These are phyloP conservation scores for Candolleomyces eurysporus DNA, from an alignment of 768 basidiomycete genomes.

Conservation along the genomic window DNA sequence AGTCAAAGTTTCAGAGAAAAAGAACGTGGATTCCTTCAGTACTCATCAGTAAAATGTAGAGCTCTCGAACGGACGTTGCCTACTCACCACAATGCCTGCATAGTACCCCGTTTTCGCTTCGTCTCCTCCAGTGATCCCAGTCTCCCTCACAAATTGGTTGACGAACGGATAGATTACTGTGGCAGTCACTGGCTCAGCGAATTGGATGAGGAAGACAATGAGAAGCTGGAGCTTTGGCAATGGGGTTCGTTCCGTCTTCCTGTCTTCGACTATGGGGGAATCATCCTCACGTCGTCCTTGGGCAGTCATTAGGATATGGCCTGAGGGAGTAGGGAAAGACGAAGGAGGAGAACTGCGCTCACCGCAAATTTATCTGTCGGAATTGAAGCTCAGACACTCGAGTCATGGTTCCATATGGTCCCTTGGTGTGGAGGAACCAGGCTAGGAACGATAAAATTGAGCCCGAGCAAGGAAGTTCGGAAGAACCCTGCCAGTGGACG, in stretches of 20 bases:
- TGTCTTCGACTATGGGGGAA: background rate
- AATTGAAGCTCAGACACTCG: too few relatives aligned
- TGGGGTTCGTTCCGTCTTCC: conserved; percentile 27
- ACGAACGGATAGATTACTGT: conserved; percentile 48
- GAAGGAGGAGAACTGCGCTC: too few relatives aligned
- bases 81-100: conserved; percentile 44
- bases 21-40: conserved; percentile 42
- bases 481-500: background rate
- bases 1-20: conserved; percentile 39
- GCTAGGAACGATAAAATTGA: background rate
- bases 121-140: conserved; percentile 42
- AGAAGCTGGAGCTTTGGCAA: conserved; percentile 40
- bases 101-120: conserved; percentile 47
- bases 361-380: too few relatives aligned
- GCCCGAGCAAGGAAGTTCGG: background rate
- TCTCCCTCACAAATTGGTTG: conserved; percentile 43
- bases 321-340: too few relatives aligned
- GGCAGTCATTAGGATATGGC: background rate
- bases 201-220: conserved; percentile 37
- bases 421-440: too few relatives aligned
- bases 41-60: background rate
- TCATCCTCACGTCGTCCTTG: background rate
- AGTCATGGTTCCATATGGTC: too few relatives aligned
- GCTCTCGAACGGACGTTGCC: too few relatives aligned
- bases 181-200: conserved; percentile 42